Percentiles rank a stretch among this genome's conserved stretches.
Evolutionary conservation across 441 rosid species (phyloP).

Genomic region (Jatropha multifida): DNA sequence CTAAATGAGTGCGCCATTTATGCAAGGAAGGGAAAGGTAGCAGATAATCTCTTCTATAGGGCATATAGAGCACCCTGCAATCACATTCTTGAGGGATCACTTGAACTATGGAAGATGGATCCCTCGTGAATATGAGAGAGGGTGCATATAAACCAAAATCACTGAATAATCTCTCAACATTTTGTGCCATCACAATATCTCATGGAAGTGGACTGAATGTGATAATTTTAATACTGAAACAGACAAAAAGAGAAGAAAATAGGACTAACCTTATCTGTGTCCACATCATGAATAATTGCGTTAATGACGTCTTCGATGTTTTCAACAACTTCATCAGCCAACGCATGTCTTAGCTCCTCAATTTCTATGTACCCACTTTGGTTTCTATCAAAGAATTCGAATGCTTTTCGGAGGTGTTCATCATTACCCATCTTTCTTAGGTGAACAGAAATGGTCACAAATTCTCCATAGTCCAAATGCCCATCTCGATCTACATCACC

Average conservation of each 20-base stretch:
- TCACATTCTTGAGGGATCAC: too few species aligned
- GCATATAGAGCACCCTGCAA: too few species aligned
- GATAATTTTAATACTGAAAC: background rate
- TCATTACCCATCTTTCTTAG: constrained; percentile 81
- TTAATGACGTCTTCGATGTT: constrained; percentile 67
- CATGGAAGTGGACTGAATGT: background rate
- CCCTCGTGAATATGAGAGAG: too few species aligned
- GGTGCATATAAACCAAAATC: too few species aligned
- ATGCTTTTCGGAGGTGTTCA: constrained; percentile 86
- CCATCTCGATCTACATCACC: constrained; percentile 92
- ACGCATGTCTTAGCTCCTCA: constrained; percentile 72
- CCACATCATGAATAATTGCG: constrained; percentile 92
- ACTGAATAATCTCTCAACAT: too few species aligned
- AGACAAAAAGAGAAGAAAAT: background rate
- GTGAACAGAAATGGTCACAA: constrained; percentile 84
- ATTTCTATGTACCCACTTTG: constrained; percentile 72
- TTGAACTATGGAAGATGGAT: too few species aligned
- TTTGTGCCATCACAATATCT: background rate
- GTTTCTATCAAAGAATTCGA: constrained; percentile 73
- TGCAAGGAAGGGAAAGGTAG: too few species aligned
- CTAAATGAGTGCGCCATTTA: background rate
- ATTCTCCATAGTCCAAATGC: constrained; percentile 72
- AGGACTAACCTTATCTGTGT: constrained; percentile 77
- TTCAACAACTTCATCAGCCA: constrained; percentile 65
- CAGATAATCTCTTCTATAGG: background rate